Evolutionary conservation across 768 basidiomycete species (phyloP).

Genomic region (Rhizopogon salebrosus): DNA sequence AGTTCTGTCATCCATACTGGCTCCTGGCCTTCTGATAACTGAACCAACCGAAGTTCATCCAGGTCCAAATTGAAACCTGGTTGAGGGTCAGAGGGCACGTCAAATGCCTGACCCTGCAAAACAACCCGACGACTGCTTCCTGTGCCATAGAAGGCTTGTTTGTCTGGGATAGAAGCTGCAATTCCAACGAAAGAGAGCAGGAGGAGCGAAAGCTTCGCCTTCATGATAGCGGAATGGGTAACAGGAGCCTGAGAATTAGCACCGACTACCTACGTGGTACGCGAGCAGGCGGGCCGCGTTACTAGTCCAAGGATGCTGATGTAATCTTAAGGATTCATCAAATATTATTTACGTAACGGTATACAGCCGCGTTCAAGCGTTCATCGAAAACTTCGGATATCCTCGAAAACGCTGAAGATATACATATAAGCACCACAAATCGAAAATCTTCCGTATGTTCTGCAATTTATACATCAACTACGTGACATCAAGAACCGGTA

Average conservation of each 20-base stretch:
- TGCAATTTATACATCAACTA: too few species aligned
- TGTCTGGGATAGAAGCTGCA: background rate
- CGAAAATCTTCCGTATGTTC: too few species aligned
- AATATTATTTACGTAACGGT: too few species aligned
- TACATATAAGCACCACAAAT: too few species aligned
- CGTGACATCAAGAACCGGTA: background rate
- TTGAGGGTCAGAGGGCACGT: slow-evolving; percentile 12
- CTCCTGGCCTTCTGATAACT: slow-evolving; percentile 55
- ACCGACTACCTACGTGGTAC: too few species aligned
- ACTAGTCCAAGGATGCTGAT: too few species aligned
- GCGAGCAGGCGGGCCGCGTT: too few species aligned
- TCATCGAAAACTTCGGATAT: too few species aligned
- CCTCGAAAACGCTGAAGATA: too few species aligned
- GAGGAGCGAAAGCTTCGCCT: background rate
- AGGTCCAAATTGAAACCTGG: slow-evolving; percentile 69
- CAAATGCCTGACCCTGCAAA: slow-evolving; percentile 22
- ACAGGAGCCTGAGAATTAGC: too few species aligned
- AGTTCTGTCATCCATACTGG: slow-evolving; percentile 84
- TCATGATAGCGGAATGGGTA: background rate
- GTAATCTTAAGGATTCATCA: too few species aligned
- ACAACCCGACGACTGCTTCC: slow-evolving; percentile 15
- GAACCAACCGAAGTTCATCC: slow-evolving; percentile 65
- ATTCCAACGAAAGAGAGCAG: background rate
- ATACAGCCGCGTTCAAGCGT: too few species aligned
- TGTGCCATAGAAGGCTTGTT: background rate